Base-by-base conservation (phyloP, 2,329 filamentous ascomycete species). In the Sporothrix globosa region DNA sequence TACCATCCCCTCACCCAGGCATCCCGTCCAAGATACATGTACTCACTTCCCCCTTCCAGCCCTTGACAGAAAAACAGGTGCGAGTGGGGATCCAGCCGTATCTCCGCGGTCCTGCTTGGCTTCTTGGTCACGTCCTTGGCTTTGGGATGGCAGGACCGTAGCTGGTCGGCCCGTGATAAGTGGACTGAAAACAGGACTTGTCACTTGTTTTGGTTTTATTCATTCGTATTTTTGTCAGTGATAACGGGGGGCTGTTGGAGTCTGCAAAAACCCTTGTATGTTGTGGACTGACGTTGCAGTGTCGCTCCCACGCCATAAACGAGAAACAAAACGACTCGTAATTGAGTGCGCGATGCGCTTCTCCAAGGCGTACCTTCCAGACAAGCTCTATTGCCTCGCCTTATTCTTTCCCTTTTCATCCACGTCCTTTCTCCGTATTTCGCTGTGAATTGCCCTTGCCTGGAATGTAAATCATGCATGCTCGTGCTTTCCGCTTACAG, bases 1-100 rank as follows among this genome's bases (percentile, higher is more conserved):
- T 60, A 19, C 30, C 56, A 30, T 34, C 5, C 30, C 24, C 54
- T 27, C 30, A 30, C 30, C 54, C 54, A 60, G 54, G 54, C 54
- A 58, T 17, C 54, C 54, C 54, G 39, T 60, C 54, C 54, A 60
- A 61, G 56, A 61, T 61, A 44, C 34, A 7, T 46, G 3, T 3
- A 44, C 34, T 44, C 58, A 44, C 24, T 24, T 44, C 39, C 58
- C 39, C 58, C 39, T 30, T 44, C 34, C 11, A 11, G 44, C n/a
- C n/a, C 9, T 61, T 41, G 56, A 44, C 56, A 61, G 56, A 44
- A 34, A 61, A 60, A n/a, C 19, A 41, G 14, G 58, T 61, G 58
- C 44, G 58, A 11, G 58, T 63, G 58, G 58, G 58, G 21, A 2
- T 63, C 34, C 21, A n/a, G 44, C 56, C 27, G 21, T 34, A 0